Base-by-base conservation (phyloP, 202 grass and related monocot genomes). In the Eragrostis tef region DNA sequence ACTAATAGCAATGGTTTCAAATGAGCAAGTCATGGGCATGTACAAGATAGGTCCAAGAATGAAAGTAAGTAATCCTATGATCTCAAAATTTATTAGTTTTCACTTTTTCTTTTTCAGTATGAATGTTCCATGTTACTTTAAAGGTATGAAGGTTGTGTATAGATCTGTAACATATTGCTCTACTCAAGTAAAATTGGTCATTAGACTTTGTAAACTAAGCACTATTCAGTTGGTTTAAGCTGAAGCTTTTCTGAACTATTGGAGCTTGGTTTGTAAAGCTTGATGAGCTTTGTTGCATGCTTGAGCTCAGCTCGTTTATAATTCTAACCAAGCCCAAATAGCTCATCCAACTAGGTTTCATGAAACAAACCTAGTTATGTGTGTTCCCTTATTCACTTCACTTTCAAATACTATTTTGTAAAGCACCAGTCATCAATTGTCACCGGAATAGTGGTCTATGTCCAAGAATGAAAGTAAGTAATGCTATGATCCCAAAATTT, bases 11-110 rank as follows among this genome's bases (percentile, higher is more conserved):
- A 20, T 94, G 85, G 92, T 94, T 48, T 94, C 92, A 45, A 91
- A 91, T 75, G 92, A 94, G 78, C 67, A 89, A 51, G 60, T 94
- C 72, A 94, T 94, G 92, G 92, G 92, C 39, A 67, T 81, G 68
- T 94, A 88, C 39, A 92, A 79, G 84, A 92, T 94, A 56, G 87
- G 92, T 49, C 47, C 47, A 29, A 73, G 6, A 29, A 82, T 75
- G 39, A 88, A 94, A 59, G 92, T 89, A 79, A 86, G 81, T 90
- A 22, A 66, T 67, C 5, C 50, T 2, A 57, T 66, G 4, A 73
- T 73, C 0, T 6, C 29, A 12, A 52, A 6, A n/a, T 24, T 1
- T 53, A 19, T 47, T 21, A 34, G 2, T 17, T 27, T 59, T 39
- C 48, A 39, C 6, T 7, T 1, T n/a, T 70, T 71, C 3, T 42